Percentiles rank a stretch among this genome's conserved stretches.
phyloP scores from a whole-genome alignment of 202 grass and related monocot species.

The Brachypodium distachyon region DNA sequence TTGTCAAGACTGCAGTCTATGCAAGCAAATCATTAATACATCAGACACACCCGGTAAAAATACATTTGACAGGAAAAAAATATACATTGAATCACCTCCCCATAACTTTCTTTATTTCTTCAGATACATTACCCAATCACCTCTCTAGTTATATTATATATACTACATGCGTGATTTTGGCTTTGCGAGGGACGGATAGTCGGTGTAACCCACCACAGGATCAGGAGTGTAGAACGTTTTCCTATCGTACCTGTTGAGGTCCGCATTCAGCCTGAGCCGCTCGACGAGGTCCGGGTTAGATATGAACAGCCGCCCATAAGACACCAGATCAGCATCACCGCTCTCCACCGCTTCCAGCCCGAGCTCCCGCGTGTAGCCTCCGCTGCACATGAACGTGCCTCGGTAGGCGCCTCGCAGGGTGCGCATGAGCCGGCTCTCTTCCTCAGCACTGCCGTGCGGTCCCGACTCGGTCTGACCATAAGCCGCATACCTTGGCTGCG shows the following conservation, averaged over 20 bases:
- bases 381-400: slow-evolving; percentile 81
- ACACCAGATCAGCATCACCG: slow-evolving; percentile 75
- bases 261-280: slow-evolving; percentile 43
- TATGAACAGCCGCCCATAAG: slow-evolving; percentile 80
- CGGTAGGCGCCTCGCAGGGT: slow-evolving; percentile 40
- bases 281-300: slow-evolving; percentile 84
- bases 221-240: slow-evolving; percentile 89
- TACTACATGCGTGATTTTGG: slow-evolving; percentile 39
- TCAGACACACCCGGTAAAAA: not conserved
- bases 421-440: slow-evolving; percentile 70
- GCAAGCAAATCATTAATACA: not conserved
- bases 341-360: slow-evolving; percentile 60
- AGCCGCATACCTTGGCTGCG: slow-evolving; percentile 78
- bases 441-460: slow-evolving; percentile 64
- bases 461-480: slow-evolving; percentile 88
- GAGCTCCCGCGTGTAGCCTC: slow-evolving; percentile 83
- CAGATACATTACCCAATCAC: not conserved
- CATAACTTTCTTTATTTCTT: not conserved
- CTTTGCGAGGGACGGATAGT: slow-evolving; percentile 67
- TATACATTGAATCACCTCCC: not conserved
- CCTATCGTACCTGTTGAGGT: slow-evolving; percentile 54
- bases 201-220: slow-evolving; percentile 83
- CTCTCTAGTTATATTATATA: not conserved
- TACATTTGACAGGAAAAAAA: too few species aligned
- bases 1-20: too few species aligned